Evolutionary conservation across 2,329 filamentous ascomycete species (phyloP).

Genomic region (Aspergillus neotritici): DNA sequence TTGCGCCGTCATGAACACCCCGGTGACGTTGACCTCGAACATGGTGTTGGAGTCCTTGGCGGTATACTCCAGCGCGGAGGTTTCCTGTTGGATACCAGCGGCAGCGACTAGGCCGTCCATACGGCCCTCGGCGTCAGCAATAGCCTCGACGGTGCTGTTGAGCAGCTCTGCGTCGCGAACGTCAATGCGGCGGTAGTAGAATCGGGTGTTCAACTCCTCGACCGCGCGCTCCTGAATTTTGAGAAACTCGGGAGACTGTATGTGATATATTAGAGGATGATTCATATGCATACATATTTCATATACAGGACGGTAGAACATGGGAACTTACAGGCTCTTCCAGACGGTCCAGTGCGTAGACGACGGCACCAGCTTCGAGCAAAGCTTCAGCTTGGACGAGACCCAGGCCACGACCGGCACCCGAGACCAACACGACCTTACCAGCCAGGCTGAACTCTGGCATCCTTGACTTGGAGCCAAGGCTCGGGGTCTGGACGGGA

Average conservation of each 20-base stretch:
- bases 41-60: conserved; percentile 57
- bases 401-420: conserved; percentile 67
- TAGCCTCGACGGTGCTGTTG: conserved; percentile 61
- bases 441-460: conserved; percentile 71
- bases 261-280: not conserved
- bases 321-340: conserved; percentile 30
- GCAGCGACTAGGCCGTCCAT: conserved; percentile 74
- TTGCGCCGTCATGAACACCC: conserved; percentile 59
- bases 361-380: conserved; percentile 66
- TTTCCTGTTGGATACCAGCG: conserved; percentile 73
- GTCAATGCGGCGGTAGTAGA: conserved; percentile 74
- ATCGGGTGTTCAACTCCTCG: conserved; percentile 58
- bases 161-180: conserved; percentile 66
- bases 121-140: conserved; percentile 64
- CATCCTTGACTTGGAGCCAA: conserved; percentile 41
- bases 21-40: conserved; percentile 58
- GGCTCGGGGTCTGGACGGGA: conserved; percentile 20
- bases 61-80: conserved; percentile 70
- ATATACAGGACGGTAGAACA: not conserved
- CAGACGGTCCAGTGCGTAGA: conserved; percentile 42
- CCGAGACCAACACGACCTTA: conserved; percentile 66
- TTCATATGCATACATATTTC: not conserved
- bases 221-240: conserved; percentile 58
- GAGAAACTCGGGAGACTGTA: conserved; percentile 55
- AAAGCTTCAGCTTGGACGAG: conserved; percentile 67